phyloP scores from a whole-genome alignment of 352 stramenopile genomes.

The Aphanomyces invadans region DNA sequence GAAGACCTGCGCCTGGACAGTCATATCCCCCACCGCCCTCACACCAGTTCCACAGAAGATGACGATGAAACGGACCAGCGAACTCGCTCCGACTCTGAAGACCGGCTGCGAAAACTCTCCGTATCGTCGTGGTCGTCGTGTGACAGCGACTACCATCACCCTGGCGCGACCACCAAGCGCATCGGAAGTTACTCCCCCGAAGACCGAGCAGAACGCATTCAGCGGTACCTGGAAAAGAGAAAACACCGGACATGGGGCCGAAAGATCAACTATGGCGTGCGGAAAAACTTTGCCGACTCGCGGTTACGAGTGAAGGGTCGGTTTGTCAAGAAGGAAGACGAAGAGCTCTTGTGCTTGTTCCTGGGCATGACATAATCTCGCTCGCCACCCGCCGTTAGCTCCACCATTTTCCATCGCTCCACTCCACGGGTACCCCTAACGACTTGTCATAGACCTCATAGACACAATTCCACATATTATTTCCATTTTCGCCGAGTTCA shows the following conservation, averaged over 20 bases:
- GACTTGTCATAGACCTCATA: too few species aligned
- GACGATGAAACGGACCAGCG: neutral
- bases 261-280: constrained; percentile 97
- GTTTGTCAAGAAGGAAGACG: constrained; percentile 99
- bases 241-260: constrained; percentile 93
- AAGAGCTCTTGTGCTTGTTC: constrained; percentile 81
- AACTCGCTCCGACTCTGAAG: neutral
- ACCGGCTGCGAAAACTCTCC: constrained; percentile 17
- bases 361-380: constrained; percentile 71
- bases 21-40: neutral
- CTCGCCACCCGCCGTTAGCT: too few species aligned
- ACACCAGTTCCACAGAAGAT: neutral
- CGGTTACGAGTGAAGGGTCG: constrained; percentile 94
- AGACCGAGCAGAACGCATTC: constrained; percentile 73
- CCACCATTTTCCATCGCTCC: too few species aligned
- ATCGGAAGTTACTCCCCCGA: constrained; percentile 87
- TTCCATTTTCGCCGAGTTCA: too few species aligned
- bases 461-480: too few species aligned
- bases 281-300: constrained; percentile 99
- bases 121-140: constrained; percentile 20
- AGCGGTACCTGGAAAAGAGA: constrained; percentile 89
- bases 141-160: constrained; percentile 11
- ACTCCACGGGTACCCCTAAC: too few species aligned
- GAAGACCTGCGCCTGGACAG: constrained; percentile 10
- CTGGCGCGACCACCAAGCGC: constrained; percentile 33